Evolutionary conservation across 2,329 filamentous ascomycete genomes (phyloP), one percentile per base, ranked within the genome.

Genomic region (Cladophialophora psammophila): DNA sequence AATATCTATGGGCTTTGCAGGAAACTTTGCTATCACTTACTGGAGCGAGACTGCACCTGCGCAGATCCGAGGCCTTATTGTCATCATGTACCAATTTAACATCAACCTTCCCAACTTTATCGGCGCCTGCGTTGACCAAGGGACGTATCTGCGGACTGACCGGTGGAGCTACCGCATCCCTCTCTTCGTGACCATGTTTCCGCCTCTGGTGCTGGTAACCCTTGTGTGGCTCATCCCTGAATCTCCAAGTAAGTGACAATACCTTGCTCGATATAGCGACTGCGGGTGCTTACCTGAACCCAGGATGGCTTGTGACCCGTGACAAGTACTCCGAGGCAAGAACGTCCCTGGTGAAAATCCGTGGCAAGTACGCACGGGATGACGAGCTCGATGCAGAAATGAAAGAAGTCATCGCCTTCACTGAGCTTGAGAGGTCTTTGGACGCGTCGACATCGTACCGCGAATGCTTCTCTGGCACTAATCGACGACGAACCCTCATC

Each of bases 1-100:
- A 80, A 81, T 96, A 10, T 91, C 92, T 52, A 91, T 97, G 66
- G 93, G 93, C 77, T 90, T 93, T 76, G 84, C 94, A 52, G 96
- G 93, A 0, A 94, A 93, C 57, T 96, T 96, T 72, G 92, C 96
- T 1, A 93, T 93, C 0, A 91, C 97, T 45, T 97, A 96, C 77
- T 93, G 96, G 77, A 93, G 92, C 52, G 93, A 97, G 77, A 96
- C 96, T 12, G 76, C 81, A 0, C 78, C 78, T 3, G 78, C 79
- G 15, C 75, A 77, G 0, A 80, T 80, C 53, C 78, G 80, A 53
- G 80, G 80, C 36, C 75, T 78, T 0, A 74, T 82, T 18, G 78
- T 90, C n/a, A 86, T 85, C 3, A 78, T 90, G 3, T 88, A 91
- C 72, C 88, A 91, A 75, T 90, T 87, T 87, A 88, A 88, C 31